Evolutionary conservation across 1,139 yeast genomes (phyloP).

Genomic region (Suhomyces panamericanus): DNA sequence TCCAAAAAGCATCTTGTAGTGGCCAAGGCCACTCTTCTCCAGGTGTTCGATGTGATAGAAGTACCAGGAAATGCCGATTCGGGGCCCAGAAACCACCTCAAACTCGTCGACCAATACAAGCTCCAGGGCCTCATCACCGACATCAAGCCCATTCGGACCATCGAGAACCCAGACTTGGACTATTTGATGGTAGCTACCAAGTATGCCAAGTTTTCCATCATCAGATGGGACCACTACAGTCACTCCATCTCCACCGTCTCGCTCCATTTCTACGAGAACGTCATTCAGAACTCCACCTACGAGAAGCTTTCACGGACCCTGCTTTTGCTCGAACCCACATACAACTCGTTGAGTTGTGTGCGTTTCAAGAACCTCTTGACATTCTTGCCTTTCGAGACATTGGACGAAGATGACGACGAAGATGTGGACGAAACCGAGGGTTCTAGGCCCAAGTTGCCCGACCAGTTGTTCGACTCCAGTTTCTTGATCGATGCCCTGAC

Average conservation of each 20-base stretch:
- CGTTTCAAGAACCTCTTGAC: constrained; percentile 73
- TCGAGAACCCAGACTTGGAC: constrained; percentile 53
- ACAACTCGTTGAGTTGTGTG: constrained; percentile 59
- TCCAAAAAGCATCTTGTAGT: constrained; percentile 57
- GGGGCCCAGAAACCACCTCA: constrained; percentile 38
- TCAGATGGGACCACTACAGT: constrained; percentile 63
- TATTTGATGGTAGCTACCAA: constrained; percentile 68
- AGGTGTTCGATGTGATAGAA: constrained; percentile 55
- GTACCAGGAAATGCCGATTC: constrained; percentile 20
- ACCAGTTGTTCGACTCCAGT: constrained; percentile 45
- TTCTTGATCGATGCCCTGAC: constrained; percentile 58
- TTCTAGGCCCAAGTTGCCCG: constrained; percentile 5
- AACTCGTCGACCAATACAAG: constrained; percentile 63
- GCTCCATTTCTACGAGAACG: constrained; percentile 82
- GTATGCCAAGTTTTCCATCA: constrained; percentile 73
- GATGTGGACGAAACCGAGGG: constrained; percentile 21
- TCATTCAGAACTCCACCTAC: constrained; percentile 52
- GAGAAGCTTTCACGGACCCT: constrained; percentile 48
- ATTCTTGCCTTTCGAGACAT: constrained; percentile 62
- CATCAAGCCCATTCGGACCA: constrained; percentile 53
- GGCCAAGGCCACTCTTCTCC: constrained; percentile 72
- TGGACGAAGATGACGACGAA: constrained; percentile 44
- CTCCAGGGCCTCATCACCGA: constrained; percentile 71
- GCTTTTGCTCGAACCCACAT: constrained; percentile 65
- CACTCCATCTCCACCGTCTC: constrained; percentile 68